A percentile compares a stretch with the other conserved stretches of the same genome.
Evolutionary conservation across 225 moss, liverwort and hornwort species (phyloP).

Genomic region (Thuidium tamariscinum): DNA sequence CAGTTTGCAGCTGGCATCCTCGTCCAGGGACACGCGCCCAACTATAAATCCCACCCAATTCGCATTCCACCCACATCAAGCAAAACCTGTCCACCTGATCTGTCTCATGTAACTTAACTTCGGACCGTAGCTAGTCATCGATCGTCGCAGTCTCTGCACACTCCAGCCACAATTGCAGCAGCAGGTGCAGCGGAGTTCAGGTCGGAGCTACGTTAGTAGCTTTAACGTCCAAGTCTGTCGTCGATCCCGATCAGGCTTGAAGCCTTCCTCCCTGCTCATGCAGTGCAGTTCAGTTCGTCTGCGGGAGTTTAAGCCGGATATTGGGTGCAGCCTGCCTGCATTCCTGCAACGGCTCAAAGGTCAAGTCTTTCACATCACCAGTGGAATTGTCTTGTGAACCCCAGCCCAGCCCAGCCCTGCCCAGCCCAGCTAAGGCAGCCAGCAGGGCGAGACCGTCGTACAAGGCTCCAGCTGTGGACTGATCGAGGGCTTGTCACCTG

Average conservation of each 20-base stretch:
- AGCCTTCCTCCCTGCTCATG: too few species aligned
- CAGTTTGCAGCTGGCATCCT: conserved; percentile 26
- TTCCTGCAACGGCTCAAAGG: conserved; percentile 15
- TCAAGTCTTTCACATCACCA: conserved; percentile 23
- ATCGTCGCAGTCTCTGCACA: not conserved
- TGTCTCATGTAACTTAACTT: not conserved
- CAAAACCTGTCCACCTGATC: not conserved
- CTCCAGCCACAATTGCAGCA: too few species aligned
- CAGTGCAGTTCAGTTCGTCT: not conserved
- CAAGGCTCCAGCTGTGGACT: conserved; percentile 12
- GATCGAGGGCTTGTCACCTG: conserved; percentile 19
- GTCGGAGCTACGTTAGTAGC: not conserved
- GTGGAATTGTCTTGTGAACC: conserved; percentile 17
- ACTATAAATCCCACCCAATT: not conserved
- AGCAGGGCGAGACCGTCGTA: not conserved
- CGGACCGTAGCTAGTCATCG: not conserved
- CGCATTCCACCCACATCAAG: not conserved
- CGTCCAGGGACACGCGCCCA: not conserved
- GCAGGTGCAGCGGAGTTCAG: not conserved
- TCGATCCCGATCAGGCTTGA: not conserved
- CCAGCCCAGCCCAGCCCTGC: not conserved
- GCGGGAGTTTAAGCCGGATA: not conserved
- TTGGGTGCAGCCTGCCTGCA: not conserved
- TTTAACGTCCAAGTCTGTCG: not conserved
- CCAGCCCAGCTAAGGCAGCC: too few species aligned